Evolutionary conservation across 2,329 filamentous ascomycete species (phyloP), one percentile per base, ranked within the genome.

Genomic region (Diaporthe eres): DNA sequence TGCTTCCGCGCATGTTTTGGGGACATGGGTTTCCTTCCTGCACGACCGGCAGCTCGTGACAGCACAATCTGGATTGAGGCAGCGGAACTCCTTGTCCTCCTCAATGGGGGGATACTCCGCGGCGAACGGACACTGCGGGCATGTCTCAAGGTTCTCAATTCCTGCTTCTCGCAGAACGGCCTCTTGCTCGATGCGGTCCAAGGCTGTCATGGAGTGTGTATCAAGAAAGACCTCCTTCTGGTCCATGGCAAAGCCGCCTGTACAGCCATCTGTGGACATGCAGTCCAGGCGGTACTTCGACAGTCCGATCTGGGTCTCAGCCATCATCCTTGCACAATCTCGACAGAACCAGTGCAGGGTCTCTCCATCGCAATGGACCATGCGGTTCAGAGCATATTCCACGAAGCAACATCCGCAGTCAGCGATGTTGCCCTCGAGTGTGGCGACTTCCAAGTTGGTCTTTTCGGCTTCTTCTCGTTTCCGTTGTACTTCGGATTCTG

Each of bases 121-220:
- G 57, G 94, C 94, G 85, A 91, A 97, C 31, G 94, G 92, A 82
- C 95, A 98, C 81, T 95, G 97, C 0, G 95, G 94, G 78, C 95
- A 98, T 44, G 90, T 91, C 44, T 90, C 93, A 2, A 98, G 88
- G 77, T 92, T 91, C 55, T 95, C 91, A 49, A 97, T 88, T 0
- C 88, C 90, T 0, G 94, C 94, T 77, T 90, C 86, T n/a, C 90
- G 89, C 53, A 98, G 86, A 34, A 91, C 89, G 25, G 92, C 89
- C 79, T 94, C 90, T 82, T 94, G 92, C 81, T 96, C 93, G 71
- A 96, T 89, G 31, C 90, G 88, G 74, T 94, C 93, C 3, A 98
- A 85, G 12, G 92, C 93, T 4, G 88, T 85, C 42, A 90, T 86
- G 0, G 92, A 86, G 61, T 89, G 90, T 22, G 88, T 84, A 76